Base-by-base conservation (phyloP, 257 asterid genomes). In the Prunella vulgaris region DNA sequence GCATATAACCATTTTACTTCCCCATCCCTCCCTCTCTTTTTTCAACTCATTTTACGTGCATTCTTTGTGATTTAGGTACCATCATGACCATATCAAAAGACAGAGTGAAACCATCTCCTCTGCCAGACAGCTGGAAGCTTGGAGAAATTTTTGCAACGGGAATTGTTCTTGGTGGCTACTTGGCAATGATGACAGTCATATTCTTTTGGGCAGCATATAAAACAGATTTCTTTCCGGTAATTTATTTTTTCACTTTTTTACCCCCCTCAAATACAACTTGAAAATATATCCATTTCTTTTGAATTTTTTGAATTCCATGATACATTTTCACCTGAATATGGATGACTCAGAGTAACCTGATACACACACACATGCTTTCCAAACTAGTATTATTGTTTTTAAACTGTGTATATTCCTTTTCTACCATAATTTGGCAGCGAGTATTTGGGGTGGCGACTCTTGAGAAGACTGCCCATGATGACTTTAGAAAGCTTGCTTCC, bases 61-160 rank as follows among this genome's bases (percentile, higher is more conserved):
- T 63, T 44, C 74, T 40, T 52, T 59, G 10, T 44, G 44, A 57
- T 57, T 27, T 71, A 89, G 95, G 96, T 75, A 89, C 96, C 66
- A 89, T 89, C 77, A 89, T 89, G 96, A 89, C 96, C 8, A 89
- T 89, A 77, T 89, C 96, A 8, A 89, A 89, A 77, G 96, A 89
- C 73, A 82, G 96, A 79, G 96, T 89, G 71, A 89, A 85, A 58
- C 96, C 96, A 56, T 89, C 96, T 71, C 96, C 96, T 57, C 82
- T 85, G 21, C 96, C 96, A 0, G 96, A 89, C 78, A 89, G 96
- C 83, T 89, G 96, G 96, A 89, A 89, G 80, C 88, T 89, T 24
- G 85, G 84, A 69, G 96, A 89, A 73, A 89, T 89, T 32, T 89
- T 89, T 59, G 80, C 95, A 18, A 87, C 96, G 68, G 96, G 96